Percentiles rank a stretch among this genome's conserved stretches.
These are phyloP conservation scores for Termitomyces sp. DNA, from an alignment of 768 basidiomycete genomes.

Conservation along the genomic window DNA sequence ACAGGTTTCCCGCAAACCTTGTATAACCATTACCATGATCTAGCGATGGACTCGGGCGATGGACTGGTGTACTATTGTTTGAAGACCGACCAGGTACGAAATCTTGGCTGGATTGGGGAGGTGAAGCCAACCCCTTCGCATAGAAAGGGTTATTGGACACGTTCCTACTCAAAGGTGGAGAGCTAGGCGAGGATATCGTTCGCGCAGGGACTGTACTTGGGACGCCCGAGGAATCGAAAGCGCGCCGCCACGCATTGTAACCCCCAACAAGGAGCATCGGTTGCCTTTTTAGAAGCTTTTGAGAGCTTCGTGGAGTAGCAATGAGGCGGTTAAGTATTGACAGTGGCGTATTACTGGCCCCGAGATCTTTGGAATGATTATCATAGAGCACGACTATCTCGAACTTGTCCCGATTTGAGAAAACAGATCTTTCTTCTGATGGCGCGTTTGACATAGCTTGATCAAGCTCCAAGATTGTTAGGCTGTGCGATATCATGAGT, in stretches of 20 bases:
- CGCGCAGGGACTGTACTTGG: constrained; percentile 13
- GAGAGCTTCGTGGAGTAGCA: constrained; percentile 62
- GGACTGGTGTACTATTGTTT: constrained; percentile 18
- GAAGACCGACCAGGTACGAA: constrained; percentile 17
- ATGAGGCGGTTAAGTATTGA: constrained; percentile 64
- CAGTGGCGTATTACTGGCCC: constrained; percentile 47
- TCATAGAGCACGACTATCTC: constrained; percentile 90
- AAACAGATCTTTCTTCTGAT: constrained; percentile 65
- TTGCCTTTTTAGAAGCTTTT: constrained; percentile 65
- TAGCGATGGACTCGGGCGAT: constrained; percentile 27
- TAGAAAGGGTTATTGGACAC: constrained; percentile 26
- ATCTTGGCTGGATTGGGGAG: constrained; percentile 17
- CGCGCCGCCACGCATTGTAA: constrained; percentile 72
- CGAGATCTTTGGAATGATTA: constrained; percentile 50
- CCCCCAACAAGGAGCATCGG: constrained; percentile 88
- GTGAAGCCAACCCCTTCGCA: constrained; percentile 14
- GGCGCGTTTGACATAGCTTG: constrained; percentile 72
- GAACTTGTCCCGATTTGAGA: constrained; percentile 82
- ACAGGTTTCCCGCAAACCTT: constrained; percentile 28
- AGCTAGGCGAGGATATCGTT: constrained; percentile 8
- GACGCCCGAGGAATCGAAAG: constrained; percentile 38
- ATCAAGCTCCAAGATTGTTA: constrained; percentile 68
- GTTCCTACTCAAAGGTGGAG: constrained; percentile 23
- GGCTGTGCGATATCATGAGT: constrained; percentile 36
- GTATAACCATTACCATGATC: constrained; percentile 40